These are phyloP conservation scores for Globisporangium radiosum DNA, from an alignment of 352 stramenopile genomes.

Conservation along the genomic window DNA sequence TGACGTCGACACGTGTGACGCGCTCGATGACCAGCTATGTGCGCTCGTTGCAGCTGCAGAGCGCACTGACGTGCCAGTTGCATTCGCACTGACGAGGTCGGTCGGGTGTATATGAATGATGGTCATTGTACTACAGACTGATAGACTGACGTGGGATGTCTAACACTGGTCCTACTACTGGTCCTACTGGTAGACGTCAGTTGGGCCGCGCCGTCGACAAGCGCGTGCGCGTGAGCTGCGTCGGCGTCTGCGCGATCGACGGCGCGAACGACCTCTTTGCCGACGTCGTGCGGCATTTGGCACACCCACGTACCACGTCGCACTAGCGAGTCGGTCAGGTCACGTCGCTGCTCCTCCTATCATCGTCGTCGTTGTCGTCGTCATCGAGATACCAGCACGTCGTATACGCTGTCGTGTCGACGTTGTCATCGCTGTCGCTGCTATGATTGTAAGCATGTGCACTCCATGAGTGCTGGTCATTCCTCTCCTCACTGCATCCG, in stretches of 20 bases:
- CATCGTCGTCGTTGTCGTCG: neutral
- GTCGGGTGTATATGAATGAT: too few species aligned
- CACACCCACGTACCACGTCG: too few species aligned
- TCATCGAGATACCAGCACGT: constrained; percentile 30
- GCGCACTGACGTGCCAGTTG: constrained; percentile 5
- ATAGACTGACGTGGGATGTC: neutral
- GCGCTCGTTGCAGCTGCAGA: constrained; percentile 9
- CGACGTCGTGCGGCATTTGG: constrained; percentile 21
- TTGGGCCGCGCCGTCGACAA: constrained; percentile 91
- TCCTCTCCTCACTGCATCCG: too few species aligned
- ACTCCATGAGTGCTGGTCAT: too few species aligned
- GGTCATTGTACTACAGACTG: too few species aligned
- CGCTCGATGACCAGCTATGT: constrained; percentile 7
- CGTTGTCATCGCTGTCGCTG: neutral
- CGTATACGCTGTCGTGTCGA: constrained; percentile 32
- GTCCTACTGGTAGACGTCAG: constrained; percentile 52
- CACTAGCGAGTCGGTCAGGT: too few species aligned
- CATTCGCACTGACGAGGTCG: constrained; percentile 11
- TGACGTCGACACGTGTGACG: constrained; percentile 9
- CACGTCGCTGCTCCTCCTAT: too few species aligned
- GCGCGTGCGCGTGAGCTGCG: constrained; percentile 89
- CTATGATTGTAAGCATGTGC: too few species aligned
- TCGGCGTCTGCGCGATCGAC: constrained; percentile 93
- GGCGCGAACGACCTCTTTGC: constrained; percentile 89
- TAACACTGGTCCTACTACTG: neutral